Evolutionary conservation across 306 rosid genomes (phyloP).

Genomic region (Albizia julibrissin): DNA sequence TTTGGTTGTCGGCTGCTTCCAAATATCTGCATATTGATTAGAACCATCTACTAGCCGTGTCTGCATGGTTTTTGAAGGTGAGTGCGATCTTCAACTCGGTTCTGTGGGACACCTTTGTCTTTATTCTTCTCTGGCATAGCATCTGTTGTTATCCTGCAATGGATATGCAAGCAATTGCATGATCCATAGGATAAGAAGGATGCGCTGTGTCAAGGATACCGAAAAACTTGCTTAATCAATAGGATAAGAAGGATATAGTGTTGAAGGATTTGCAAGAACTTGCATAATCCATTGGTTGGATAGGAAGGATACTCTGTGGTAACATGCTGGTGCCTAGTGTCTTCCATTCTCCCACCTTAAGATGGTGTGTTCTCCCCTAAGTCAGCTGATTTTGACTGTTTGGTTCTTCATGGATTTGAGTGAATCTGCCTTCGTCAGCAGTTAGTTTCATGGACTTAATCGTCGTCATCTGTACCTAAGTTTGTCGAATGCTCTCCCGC

Average conservation of each 20-base stretch:
- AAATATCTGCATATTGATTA: slow-evolving; percentile 29
- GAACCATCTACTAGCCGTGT: slow-evolving; percentile 20
- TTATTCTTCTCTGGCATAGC: neutral
- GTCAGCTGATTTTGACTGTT: slow-evolving; percentile 11
- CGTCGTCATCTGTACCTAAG: neutral
- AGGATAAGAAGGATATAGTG: neutral
- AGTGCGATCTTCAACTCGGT: slow-evolving; percentile 28
- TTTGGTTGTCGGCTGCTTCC: slow-evolving; percentile 38
- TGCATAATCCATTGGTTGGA: neutral
- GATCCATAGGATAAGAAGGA: slow-evolving; percentile 9
- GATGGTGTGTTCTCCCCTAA: slow-evolving; percentile 16
- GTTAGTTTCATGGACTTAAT: neutral
- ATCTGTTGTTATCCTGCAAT: slow-evolving; percentile 2
- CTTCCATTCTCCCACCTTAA: slow-evolving; percentile 20
- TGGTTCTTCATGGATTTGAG: slow-evolving; percentile 19
- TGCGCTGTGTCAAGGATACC: neutral
- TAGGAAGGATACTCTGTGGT: neutral
- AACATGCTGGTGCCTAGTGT: neutral
- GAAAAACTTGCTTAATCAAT: neutral
- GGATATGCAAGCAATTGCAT: slow-evolving; percentile 18
- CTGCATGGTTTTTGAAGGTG: slow-evolving; percentile 25
- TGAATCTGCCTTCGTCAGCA: slow-evolving; percentile 4
- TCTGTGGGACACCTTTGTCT: slow-evolving; percentile 13
- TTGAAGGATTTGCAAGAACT: neutral
- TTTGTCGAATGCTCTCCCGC: neutral